Evolutionary conservation across 306 rosid genomes (phyloP).

Genomic region (Cucumis melo): DNA sequence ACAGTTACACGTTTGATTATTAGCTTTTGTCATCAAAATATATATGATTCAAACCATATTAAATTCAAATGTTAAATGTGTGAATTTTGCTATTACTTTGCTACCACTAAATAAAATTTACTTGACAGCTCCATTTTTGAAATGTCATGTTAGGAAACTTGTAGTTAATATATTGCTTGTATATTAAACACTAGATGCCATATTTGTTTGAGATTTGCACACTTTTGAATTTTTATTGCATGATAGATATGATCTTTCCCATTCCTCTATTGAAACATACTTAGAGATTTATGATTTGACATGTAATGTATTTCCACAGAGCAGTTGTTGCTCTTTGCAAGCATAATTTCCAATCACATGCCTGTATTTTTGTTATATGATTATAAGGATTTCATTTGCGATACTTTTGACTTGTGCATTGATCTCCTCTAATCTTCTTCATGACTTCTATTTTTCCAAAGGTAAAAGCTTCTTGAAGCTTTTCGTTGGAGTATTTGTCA

Average conservation of each 20-base stretch:
- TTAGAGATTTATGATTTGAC: no score
- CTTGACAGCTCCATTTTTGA: not conserved
- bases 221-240: not conserved
- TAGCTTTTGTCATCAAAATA: not conserved
- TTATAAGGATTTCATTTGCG: no score
- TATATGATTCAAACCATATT: not conserved
- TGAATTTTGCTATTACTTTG: not conserved
- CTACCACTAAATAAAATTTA: not conserved
- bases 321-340: no score
- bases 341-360: no score
- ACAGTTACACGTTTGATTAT: not conserved
- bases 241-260: not conserved
- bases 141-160: not conserved
- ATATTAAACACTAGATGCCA: not conserved
- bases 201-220: not conserved
- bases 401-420: no score
- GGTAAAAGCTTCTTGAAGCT: no score
- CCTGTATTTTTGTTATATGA: no score
- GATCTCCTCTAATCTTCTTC: no score
- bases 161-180: not conserved
- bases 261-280: no score
- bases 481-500: no score
- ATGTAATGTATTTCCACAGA: no score
- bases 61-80: not conserved
- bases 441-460: no score